These are phyloP conservation scores for Catharanthus roseus DNA, from an alignment of 257 asterid species.

Conservation along the genomic window DNA sequence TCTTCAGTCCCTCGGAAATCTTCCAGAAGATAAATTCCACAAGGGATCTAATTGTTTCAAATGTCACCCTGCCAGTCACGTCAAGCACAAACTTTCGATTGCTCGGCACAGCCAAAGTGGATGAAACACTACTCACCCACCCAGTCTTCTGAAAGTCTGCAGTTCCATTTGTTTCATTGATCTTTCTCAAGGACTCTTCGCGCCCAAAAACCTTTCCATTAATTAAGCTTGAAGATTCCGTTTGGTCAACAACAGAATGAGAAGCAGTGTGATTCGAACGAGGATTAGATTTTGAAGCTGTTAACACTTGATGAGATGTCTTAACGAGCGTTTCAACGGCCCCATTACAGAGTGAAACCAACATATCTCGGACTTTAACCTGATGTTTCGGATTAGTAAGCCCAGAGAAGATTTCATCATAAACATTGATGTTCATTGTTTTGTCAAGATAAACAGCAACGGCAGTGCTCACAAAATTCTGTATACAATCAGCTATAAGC, in stretches of 20 bases:
- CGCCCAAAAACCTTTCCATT: conserved; percentile 27
- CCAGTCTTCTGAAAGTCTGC: conserved; percentile 43
- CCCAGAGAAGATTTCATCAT: conserved; percentile 78
- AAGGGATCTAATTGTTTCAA: conserved; percentile 70
- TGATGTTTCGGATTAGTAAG: conserved; percentile 92
- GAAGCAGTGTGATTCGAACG: conserved; percentile 21
- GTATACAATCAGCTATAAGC: conserved; percentile 69
- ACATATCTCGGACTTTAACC: conserved; percentile 45
- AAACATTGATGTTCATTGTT: conserved; percentile 78
- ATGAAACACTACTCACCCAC: conserved; percentile 72
- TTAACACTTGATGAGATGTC: conserved; percentile 81
- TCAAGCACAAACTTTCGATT: conserved; percentile 79
- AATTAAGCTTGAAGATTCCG: conserved; percentile 25
- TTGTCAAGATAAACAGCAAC: conserved; percentile 84
- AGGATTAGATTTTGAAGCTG: conserved; percentile 49
- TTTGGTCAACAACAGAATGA: conserved; percentile 29
- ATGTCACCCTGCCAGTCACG: conserved; percentile 89
- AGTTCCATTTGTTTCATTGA: conserved; percentile 22
- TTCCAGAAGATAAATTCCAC: conserved; percentile 61
- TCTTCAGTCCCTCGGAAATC: conserved; percentile 50
- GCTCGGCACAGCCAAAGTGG: conserved; percentile 79
- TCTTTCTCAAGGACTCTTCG: conserved; percentile 24
- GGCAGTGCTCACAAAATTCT: conserved; percentile 76
- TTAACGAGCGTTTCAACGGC: conserved; percentile 84
- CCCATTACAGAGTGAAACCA: conserved; percentile 83